Evolutionary conservation across 1,139 yeast species (phyloP).

Genomic region (Arxiozyma slooffiae): DNA sequence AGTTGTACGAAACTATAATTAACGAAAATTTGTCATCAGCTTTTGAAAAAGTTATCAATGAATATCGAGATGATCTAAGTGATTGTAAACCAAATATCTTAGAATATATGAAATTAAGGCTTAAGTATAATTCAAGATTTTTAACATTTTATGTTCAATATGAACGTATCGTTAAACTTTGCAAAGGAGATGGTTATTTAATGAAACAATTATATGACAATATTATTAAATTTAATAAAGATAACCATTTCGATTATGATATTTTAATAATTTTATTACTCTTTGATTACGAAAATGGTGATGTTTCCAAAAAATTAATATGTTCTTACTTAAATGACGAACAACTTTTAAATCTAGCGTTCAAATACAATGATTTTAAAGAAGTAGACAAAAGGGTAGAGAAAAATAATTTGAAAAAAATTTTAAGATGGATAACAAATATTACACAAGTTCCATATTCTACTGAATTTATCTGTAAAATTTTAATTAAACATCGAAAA

Average conservation of each 20-base stretch:
- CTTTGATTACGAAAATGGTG: not conserved
- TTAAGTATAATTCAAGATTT: conserved; percentile 11
- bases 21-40: conserved; percentile 12
- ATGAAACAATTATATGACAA: conserved; percentile 4
- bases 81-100: conserved; percentile 20
- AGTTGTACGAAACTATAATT: conserved; percentile 16
- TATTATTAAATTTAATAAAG: conserved; percentile 10
- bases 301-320: not conserved
- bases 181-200: conserved; percentile 5
- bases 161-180: conserved; percentile 10
- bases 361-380: conserved; percentile 22
- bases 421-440: conserved; percentile 16
- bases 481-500: conserved; percentile 17
- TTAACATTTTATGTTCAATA: conserved; percentile 6
- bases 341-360: conserved; percentile 7
- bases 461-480: conserved; percentile 10
- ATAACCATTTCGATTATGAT: conserved; percentile 12
- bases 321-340: conserved; percentile 4
- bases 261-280: conserved; percentile 15
- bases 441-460: conserved; percentile 9
- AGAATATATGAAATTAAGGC: conserved; percentile 15
- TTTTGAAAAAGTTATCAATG: conserved; percentile 10
- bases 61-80: conserved; percentile 20
- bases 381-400: conserved; percentile 15
- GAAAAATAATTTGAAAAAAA: conserved; percentile 11